Conservation (phyloP, 2,329 filamentous ascomycete genomes). For the Helminthosporium solani region DNA sequence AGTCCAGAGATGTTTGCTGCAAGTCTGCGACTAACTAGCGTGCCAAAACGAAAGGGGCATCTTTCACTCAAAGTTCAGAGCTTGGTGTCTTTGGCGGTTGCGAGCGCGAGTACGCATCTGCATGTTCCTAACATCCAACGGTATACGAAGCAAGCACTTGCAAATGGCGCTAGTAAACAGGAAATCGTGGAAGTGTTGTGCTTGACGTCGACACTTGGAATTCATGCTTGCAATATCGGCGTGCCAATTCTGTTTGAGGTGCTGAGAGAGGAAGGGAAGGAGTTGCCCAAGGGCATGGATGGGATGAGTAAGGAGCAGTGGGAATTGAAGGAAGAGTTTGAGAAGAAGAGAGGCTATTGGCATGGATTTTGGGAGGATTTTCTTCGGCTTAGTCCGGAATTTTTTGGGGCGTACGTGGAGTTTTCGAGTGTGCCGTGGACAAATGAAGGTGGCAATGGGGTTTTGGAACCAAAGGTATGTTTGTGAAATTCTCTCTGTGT, state of each 20-base stretch:
- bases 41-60: slow-evolving; percentile 35
- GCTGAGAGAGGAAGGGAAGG: slow-evolving; percentile 46
- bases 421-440: slow-evolving; percentile 49
- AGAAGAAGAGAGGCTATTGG: slow-evolving; percentile 50
- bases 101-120: slow-evolving; percentile 48
- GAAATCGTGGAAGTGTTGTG: slow-evolving; percentile 52
- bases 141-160: slow-evolving; percentile 44
- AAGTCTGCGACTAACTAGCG: slow-evolving; percentile 24
- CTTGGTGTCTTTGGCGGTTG: slow-evolving; percentile 48
- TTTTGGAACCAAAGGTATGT: slow-evolving; percentile 47
- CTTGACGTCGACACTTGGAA: slow-evolving; percentile 48
- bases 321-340: slow-evolving; percentile 47
- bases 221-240: slow-evolving; percentile 51
- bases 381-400: slow-evolving; percentile 48
- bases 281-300: slow-evolving; percentile 26
- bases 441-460: slow-evolving; percentile 31
- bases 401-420: slow-evolving; percentile 51
- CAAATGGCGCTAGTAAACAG: slow-evolving; percentile 42
- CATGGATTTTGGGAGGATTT: slow-evolving; percentile 50
- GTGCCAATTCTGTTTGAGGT: slow-evolving; percentile 51
- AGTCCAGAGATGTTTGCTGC: slow-evolving; percentile 35
- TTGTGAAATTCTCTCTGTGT: too few species aligned
- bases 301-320: slow-evolving; percentile 41
- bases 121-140: slow-evolving; percentile 46
- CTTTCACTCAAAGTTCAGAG: slow-evolving; percentile 46